A percentile compares a stretch with the other conserved stretches of the same genome.
Evolutionary conservation across 495 filamentous ascomycete species (phyloP).

Genomic region (Tricharina praecox): DNA sequence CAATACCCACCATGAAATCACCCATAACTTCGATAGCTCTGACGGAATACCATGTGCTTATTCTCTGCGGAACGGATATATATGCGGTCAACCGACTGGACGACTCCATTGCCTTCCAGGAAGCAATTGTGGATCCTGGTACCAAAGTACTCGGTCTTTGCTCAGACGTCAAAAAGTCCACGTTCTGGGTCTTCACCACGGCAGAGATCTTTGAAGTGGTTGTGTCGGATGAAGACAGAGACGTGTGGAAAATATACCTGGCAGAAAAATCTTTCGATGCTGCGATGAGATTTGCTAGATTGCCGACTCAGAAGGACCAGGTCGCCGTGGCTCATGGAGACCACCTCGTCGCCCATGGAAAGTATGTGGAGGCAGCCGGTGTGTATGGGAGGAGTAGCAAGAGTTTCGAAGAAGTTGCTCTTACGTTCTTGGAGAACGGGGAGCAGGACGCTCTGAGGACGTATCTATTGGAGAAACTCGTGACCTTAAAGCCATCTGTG

Average conservation of each 20-base stretch:
- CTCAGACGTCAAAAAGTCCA: slow-evolving; percentile 80
- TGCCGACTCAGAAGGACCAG: slow-evolving; percentile 60
- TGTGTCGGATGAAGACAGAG: slow-evolving; percentile 71
- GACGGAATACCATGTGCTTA: slow-evolving; percentile 85
- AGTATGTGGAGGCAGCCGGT: slow-evolving; percentile 66
- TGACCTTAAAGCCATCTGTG: slow-evolving; percentile 57
- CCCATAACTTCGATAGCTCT: slow-evolving; percentile 63
- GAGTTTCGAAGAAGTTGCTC: slow-evolving; percentile 84
- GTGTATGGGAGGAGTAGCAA: slow-evolving; percentile 93
- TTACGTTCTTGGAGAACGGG: slow-evolving; percentile 73
- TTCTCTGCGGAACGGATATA: slow-evolving; percentile 62
- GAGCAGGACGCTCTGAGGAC: slow-evolving; percentile 83
- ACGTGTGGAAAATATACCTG: slow-evolving; percentile 87
- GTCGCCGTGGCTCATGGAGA: slow-evolving; percentile 83
- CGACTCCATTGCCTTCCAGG: slow-evolving; percentile 67
- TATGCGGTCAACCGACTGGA: slow-evolving; percentile 75
- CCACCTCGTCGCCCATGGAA: slow-evolving; percentile 59
- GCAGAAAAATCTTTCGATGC: slow-evolving; percentile 70
- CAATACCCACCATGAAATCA: slow-evolving; percentile 49
- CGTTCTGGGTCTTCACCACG: slow-evolving; percentile 86
- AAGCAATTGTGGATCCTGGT: slow-evolving; percentile 63
- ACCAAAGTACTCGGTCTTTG: slow-evolving; percentile 64
- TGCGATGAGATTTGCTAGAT: slow-evolving; percentile 64
- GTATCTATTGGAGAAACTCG: slow-evolving; percentile 73
- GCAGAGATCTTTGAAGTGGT: slow-evolving; percentile 87